Evolutionary conservation across 495 filamentous ascomycete species (phyloP).

Genomic region (Daldinia concentrica): DNA sequence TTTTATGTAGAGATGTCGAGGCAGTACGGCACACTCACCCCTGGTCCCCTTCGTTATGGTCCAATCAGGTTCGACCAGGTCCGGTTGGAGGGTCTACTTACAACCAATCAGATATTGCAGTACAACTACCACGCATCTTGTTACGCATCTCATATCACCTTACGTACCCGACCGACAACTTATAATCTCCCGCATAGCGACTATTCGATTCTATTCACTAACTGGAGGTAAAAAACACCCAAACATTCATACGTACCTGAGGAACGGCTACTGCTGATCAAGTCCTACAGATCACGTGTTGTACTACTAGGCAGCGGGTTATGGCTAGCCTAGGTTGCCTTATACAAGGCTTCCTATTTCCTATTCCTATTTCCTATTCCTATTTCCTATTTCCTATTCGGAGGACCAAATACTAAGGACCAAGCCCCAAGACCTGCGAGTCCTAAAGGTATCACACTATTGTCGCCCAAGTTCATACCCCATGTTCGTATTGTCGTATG

Average conservation of each 20-base stretch:
- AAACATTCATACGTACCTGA: constrained; percentile 5
- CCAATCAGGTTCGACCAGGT: constrained; percentile 37
- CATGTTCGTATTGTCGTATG: background rate
- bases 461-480: constrained; percentile 22
- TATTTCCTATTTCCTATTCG: background rate
- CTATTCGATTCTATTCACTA: background rate
- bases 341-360: constrained; percentile 30
- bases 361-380: background rate
- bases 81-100: constrained; percentile 18
- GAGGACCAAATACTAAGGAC: background rate
- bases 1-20: constrained; percentile 40
- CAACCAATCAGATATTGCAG: constrained; percentile 29
- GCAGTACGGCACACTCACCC: constrained; percentile 28
- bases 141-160: background rate
- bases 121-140: constrained; percentile 17
- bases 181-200: background rate
- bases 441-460: constrained; percentile 30
- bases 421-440: background rate
- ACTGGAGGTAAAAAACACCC: background rate
- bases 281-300: constrained; percentile 39
- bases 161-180: background rate
- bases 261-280: constrained; percentile 6
- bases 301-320: constrained; percentile 36
- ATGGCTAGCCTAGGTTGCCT: constrained; percentile 28
- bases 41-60: background rate